Percentiles rank a stretch among this genome's conserved stretches.
Conservation (phyloP, 1,284 basidiomycete genomes). For the Sphagnurus paluster region DNA sequence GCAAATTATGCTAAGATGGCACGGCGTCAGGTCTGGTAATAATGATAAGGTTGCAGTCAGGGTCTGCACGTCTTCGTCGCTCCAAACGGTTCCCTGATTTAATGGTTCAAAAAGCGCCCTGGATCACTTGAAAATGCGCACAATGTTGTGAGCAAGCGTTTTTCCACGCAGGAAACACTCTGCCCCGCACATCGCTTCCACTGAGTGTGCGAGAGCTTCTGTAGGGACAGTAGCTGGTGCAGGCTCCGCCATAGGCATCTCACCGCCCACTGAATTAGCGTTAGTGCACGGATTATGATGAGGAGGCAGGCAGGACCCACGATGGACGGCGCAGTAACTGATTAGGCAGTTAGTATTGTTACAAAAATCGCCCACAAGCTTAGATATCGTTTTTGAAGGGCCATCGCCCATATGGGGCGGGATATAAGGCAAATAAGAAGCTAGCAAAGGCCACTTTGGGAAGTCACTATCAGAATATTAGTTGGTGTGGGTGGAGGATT, state of each 20-base stretch:
- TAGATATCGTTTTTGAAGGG: slow-evolving; percentile 20
- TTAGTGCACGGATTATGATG: slow-evolving; percentile 1
- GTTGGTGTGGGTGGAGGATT: not conserved
- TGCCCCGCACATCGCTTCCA: slow-evolving; percentile 33
- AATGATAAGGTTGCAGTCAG: slow-evolving; percentile 31
- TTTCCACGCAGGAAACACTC: slow-evolving; percentile 38
- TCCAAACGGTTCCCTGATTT: slow-evolving; percentile 31
- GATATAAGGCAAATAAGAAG: slow-evolving; percentile 19
- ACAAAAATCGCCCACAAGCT: slow-evolving; percentile 47
- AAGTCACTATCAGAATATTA: slow-evolving; percentile 27
- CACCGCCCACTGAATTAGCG: slow-evolving; percentile 28
- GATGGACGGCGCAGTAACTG: slow-evolving; percentile 50
- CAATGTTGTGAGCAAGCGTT: slow-evolving; percentile 5
- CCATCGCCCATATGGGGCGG: slow-evolving; percentile 9
- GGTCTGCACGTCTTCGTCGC: slow-evolving; percentile 28
- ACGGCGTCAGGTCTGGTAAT: slow-evolving; percentile 40
- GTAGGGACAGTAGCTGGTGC: slow-evolving; percentile 24
- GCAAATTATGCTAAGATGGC: slow-evolving; percentile 45
- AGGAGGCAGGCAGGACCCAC: slow-evolving; percentile 30
- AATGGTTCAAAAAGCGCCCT: not conserved
- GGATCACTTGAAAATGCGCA: not conserved
- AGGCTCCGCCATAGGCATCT: slow-evolving; percentile 27
- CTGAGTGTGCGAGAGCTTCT: slow-evolving; percentile 21
- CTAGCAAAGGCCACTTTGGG: slow-evolving; percentile 27
- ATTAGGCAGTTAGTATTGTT: slow-evolving; percentile 52